Evolutionary conservation across 257 asterid species (phyloP).

Genomic region (Verbena officinalis): DNA sequence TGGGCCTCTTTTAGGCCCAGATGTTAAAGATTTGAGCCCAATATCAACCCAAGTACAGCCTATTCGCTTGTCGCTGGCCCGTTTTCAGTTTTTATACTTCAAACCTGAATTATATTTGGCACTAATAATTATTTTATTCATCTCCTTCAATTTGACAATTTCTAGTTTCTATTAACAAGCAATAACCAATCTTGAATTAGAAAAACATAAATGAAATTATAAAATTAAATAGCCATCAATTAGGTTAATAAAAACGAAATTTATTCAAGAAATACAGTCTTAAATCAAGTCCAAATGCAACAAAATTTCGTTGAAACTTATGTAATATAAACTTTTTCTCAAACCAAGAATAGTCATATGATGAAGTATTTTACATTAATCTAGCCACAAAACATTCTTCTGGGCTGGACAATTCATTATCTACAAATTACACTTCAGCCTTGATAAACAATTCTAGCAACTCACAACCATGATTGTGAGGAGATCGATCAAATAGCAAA

Average conservation of each 20-base stretch:
- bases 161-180: background rate
- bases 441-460: background rate
- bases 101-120: too few relatives aligned
- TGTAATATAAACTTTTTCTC: background rate
- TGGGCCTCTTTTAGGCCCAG: background rate
- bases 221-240: background rate
- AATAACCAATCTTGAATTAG: background rate
- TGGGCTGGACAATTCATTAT: slow-evolving; percentile 11
- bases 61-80: too few relatives aligned
- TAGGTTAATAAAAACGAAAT: background rate
- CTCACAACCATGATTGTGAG: slow-evolving; percentile 25
- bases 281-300: too few relatives aligned
- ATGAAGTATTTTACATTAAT: slow-evolving; percentile 1
- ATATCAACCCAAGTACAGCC: background rate
- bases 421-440: slow-evolving; percentile 35
- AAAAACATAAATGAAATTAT: background rate
- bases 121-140: too few relatives aligned
- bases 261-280: too few relatives aligned
- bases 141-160: too few relatives aligned
- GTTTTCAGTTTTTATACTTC: too few relatives aligned
- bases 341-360: background rate
- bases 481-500: too few relatives aligned
- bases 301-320: too few relatives aligned
- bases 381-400: background rate
- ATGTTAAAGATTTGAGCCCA: background rate